Evolutionary conservation across 768 basidiomycete genomes (phyloP), one percentile per base, ranked within the genome.

Genomic region (Tylopilus sp.): DNA sequence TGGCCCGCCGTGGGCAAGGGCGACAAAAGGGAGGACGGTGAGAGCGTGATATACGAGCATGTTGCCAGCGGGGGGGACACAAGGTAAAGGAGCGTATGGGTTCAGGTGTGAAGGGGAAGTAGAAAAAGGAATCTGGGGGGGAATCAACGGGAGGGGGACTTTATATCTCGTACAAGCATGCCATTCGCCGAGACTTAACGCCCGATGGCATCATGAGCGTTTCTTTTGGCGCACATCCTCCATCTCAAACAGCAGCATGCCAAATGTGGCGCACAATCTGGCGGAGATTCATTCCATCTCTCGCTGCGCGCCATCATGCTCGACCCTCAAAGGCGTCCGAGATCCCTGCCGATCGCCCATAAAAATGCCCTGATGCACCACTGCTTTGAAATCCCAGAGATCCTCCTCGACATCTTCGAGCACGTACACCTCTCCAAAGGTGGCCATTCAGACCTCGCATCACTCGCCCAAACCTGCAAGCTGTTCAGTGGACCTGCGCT

Each of bases 71-170:
- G 22, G 55, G 30, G 52, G 46, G 53, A 4, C 25, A 4, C 25
- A 15, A 23, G 10, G 26, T 28, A 64, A 64, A 66, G 56, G 63
- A 65, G 58, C 51, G 63, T 44, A 58, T 30, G 49, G 64, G 61
- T 45, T 56, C 50, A 20, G 53, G 45, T 26, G 6, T 26, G 52
- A 44, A 31, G 51, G 48, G 25, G 40, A 42, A 50, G 40, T 4
- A 18, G 12, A 28, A 21, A 43, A 46, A 58, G 25, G 10, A 46
- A 51, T 2, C 38, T 60, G 49, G 21, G 50, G 44, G 48, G 30
- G 47, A 18, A 38, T 26, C 52, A 44, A 52, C 20, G 41, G 26
- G 18, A 26, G 41, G 33, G 2, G 30, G 31, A 22, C 49, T 63
- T 66, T 64, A 64, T 66, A 64, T 56, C 17, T 38, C 38, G 20